These are phyloP conservation scores for Eutrema japonicum DNA, from an alignment of 345 rosid genomes.

Conservation along the genomic window DNA sequence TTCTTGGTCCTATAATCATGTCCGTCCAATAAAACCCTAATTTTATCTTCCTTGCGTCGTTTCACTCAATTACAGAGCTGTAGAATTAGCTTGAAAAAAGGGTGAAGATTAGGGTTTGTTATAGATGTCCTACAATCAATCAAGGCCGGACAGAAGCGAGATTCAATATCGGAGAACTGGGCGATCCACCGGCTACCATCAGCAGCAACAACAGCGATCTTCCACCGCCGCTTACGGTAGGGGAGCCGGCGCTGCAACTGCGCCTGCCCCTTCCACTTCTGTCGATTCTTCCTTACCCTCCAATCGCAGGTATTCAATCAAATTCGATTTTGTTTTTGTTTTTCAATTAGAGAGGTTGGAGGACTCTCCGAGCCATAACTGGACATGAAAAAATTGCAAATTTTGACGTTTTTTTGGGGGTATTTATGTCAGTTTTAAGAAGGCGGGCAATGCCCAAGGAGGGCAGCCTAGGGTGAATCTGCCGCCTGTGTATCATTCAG, in stretches of 20 bases:
- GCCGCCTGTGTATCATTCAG: conserved; percentile 49
- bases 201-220: conserved; percentile 58
- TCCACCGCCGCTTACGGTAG: conserved; percentile 66
- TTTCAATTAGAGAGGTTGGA: neutral
- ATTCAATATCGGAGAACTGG: conserved; percentile 67
- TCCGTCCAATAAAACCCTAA: conserved; percentile 81
- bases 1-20: conserved; percentile 48
- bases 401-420: conserved; percentile 17
- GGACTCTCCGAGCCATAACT: neutral
- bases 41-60: conserved; percentile 47
- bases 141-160: conserved; percentile 81
- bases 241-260: conserved; percentile 77
- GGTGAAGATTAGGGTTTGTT: conserved; percentile 45
- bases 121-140: conserved; percentile 98
- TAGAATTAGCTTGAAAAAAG: conserved; percentile 36
- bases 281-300: conserved; percentile 48
- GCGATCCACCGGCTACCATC: conserved; percentile 70
- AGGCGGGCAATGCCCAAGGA: conserved; percentile 72
- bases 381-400: neutral
- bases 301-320: conserved; percentile 62
- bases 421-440: conserved; percentile 60
- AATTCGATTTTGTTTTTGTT: neutral
- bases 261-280: conserved; percentile 70
- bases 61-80: conserved; percentile 38
- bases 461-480: conserved; percentile 64